Evolutionary conservation across 495 filamentous ascomycete species (phyloP).

Genomic region (Staphylotrichum longicolle): DNA sequence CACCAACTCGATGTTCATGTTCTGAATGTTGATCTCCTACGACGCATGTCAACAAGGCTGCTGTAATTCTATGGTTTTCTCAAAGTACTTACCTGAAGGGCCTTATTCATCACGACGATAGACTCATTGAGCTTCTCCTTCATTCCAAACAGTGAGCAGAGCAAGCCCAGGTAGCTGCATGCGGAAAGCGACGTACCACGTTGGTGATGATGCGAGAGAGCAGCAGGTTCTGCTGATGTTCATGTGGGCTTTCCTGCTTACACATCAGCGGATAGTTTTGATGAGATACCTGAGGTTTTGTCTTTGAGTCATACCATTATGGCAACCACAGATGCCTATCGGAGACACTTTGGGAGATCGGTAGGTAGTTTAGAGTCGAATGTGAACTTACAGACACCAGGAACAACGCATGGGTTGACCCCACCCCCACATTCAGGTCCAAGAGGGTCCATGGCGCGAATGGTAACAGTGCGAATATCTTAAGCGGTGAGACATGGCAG

Average conservation of each 20-base stretch:
- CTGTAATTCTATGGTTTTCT: neutral
- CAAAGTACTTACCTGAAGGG: conserved; percentile 63
- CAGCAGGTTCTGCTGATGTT: conserved; percentile 92
- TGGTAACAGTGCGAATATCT: conserved; percentile 21
- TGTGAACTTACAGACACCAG: too few species aligned
- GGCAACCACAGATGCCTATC: too few species aligned
- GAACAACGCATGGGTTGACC: neutral
- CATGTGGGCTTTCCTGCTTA: conserved; percentile 86
- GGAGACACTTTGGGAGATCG: too few species aligned
- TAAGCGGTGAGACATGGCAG: conserved; percentile 30
- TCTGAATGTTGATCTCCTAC: conserved; percentile 95
- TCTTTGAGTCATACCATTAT: neutral
- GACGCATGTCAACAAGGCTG: conserved; percentile 3
- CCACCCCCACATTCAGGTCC: conserved; percentile 10
- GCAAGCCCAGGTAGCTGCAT: neutral
- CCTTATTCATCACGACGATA: conserved; percentile 86
- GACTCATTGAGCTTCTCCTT: conserved; percentile 98
- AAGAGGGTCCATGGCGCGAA: neutral
- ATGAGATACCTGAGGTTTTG: too few species aligned
- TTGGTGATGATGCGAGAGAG: conserved; percentile 96
- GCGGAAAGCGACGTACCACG: conserved; percentile 59
- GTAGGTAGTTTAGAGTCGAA: too few species aligned
- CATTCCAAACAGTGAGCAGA: neutral
- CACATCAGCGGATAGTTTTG: neutral
- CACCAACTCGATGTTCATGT: conserved; percentile 97